Evolutionary conservation across 2,329 filamentous ascomycete genomes (phyloP).

Genomic region (Aureobasidium sp.): DNA sequence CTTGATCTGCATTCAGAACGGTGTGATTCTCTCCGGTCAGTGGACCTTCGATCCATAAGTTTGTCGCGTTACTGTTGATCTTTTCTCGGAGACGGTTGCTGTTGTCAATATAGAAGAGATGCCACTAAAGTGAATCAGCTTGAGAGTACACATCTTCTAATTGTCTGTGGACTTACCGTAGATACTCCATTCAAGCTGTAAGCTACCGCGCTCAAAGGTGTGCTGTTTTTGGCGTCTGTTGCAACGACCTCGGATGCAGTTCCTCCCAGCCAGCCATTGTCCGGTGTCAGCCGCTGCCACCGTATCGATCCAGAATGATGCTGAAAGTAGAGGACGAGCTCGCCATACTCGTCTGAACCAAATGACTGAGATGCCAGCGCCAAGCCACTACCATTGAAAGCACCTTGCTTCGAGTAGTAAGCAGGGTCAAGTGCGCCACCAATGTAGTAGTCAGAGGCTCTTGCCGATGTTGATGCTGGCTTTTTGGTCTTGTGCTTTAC

Average conservation of each 20-base stretch:
- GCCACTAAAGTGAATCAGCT: conserved; percentile 24
- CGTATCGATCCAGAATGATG: conserved; percentile 38
- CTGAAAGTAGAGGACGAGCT: conserved; percentile 40
- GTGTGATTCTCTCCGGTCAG: conserved; percentile 27
- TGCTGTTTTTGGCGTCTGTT: conserved; percentile 38
- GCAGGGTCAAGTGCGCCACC: conserved; percentile 34
- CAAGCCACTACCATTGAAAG: conserved; percentile 43
- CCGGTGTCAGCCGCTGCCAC: conserved; percentile 31
- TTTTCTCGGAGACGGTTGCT: conserved; percentile 35
- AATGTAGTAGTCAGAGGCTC: conserved; percentile 24
- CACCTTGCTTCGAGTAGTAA: conserved; percentile 35
- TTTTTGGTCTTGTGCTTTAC: conserved; percentile 23
- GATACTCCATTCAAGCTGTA: conserved; percentile 33
- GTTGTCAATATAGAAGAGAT: conserved; percentile 37
- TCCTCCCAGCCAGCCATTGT: conserved; percentile 35
- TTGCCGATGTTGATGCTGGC: conserved; percentile 12
- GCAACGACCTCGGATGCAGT: conserved; percentile 33
- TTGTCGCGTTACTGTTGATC: conserved; percentile 26
- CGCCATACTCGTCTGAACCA: conserved; percentile 23
- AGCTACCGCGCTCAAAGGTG: conserved; percentile 37
- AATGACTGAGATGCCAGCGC: conserved; percentile 40
- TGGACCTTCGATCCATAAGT: conserved; percentile 35
- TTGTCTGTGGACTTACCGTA: conserved; percentile 25
- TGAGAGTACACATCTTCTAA: not conserved
- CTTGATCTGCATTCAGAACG: conserved; percentile 27